phyloP scores from a whole-genome alignment of 768 basidiomycete species.

The Rhizopogon vesiculosus region DNA sequence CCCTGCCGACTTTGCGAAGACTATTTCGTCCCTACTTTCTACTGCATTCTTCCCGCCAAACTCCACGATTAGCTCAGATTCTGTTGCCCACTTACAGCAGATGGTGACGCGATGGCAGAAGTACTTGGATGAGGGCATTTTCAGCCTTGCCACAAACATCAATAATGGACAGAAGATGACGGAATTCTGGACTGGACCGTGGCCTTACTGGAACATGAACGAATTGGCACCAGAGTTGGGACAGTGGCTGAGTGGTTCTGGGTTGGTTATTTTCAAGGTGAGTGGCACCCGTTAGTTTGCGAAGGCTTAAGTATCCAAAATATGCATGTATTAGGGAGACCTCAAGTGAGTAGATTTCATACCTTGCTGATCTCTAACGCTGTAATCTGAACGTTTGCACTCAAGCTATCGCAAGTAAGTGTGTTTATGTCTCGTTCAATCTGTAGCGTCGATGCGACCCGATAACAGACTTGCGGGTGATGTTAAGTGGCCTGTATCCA shows the following conservation, averaged over 20 bases:
- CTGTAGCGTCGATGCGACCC: not conserved
- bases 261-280: constrained; percentile 84
- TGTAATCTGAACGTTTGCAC: constrained; percentile 1
- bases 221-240: constrained; percentile 47
- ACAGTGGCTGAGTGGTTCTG: constrained; percentile 44
- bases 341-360: constrained; percentile 64
- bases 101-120: constrained; percentile 70
- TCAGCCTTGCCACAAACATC: constrained; percentile 50
- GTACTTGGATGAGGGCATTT: constrained; percentile 67
- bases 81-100: constrained; percentile 39
- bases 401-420: constrained; percentile 79
- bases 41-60: constrained; percentile 50
- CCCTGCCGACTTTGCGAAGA: constrained; percentile 71
- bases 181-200: constrained; percentile 71
- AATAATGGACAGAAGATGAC: constrained; percentile 25
- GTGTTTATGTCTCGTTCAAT: constrained; percentile 2
- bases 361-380: not conserved
- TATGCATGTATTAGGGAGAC: constrained; percentile 55
- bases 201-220: constrained; percentile 75
- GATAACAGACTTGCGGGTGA: constrained; percentile 76
- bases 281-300: constrained; percentile 3
- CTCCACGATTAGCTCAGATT: constrained; percentile 18
- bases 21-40: constrained; percentile 53
- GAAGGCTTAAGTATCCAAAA: not conserved
- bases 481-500: constrained; percentile 79